Base-by-base conservation (phyloP, 768 basidiomycete genomes). In the Amanita rubescens region DNA sequence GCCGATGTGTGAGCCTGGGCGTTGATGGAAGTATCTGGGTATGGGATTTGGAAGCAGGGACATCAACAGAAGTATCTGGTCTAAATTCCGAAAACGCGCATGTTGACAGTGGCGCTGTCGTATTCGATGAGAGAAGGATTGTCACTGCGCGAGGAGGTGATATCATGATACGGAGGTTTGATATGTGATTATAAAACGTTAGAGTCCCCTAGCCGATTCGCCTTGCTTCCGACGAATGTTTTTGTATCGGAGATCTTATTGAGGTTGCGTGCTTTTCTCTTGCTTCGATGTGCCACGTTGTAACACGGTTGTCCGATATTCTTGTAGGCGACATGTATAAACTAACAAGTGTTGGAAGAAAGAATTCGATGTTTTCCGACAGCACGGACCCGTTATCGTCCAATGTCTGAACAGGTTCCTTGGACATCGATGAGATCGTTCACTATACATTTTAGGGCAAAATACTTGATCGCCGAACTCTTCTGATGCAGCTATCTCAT, bases 21-120 rank as follows among this genome's bases (percentile, higher is more conserved):
- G 67, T 68, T 32, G 82, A 88, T 63, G 87, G 87, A 37, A 79
- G 79, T 59, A 76, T 92, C 39, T 90, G 87, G 86, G 85, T 89
- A 2, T 92, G 90, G 90, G 90, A 92, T 68, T 72, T 92, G 30
- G 90, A 92, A 64, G 76, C 73, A 50, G 75, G 68, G 48, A 77
- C 70, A 49, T 75, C 75, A 22, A 74, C 71, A 34, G 73, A 75
- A 61, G 71, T 75, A 48, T 66, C 72, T 49, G 52, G 65, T 41
- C 62, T 66, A 43, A 58, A 61, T 51, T 62, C 59, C 56, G 43
- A 44, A 25, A 41, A 55, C 45, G 48, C 60, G 45, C 60, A 55
- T 44, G 54, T 61, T 53, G 52, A 58, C 33, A 69, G 65, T 55
- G 77, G 81, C 6, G 75, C 75, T 4, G 74, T 89, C 41, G 76